Evolutionary conservation across 139 green algal genomes (phyloP), one percentile per base, ranked within the genome.

Genomic region (Picochlorum sp.): DNA sequence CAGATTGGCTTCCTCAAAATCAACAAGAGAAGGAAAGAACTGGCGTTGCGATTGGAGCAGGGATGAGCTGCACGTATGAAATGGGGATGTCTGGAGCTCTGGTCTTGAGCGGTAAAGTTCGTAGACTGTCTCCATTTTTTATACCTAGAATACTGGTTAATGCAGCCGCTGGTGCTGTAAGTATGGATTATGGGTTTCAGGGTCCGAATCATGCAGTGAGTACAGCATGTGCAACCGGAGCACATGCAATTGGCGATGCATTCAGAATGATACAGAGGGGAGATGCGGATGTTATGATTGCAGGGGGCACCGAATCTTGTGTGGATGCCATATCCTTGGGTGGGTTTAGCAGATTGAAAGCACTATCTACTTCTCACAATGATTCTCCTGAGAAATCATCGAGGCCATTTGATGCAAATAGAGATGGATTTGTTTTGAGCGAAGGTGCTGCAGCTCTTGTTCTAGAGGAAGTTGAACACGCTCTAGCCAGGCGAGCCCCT

Each of bases 111-210:
- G 75, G 73, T 14, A 76, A 72, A 43, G 29, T 84, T 26, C 67
- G 83, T 3, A 69, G 83, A 13, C 29, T 97, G 25, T 85, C 70
- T 22, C 92, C 92, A 24, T 96, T 84, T 71, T 95, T 97, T 60
- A 74, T 98, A n/a, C 87, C 92, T 14, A 68, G 77, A 4, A 84
- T 95, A 12, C 69, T 98, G 28, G 55, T 75, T 56, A 97, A 97
- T 81, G 93, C 93, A 80, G 85, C 91, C 2, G 81, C 88, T 1
- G 92, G 92, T 1, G 74, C 81, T 1, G 78, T 98, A 41, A 89
- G 84, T 71, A 93, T 97, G 20, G 63, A 57, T 32, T 52, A 79
- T 47, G 72, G 78, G n/a, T 55, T 87, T 30, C 65, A 65, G 65
- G 91, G 91, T 0, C 91, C 91, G 44, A 93, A 89, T 73, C 79